Percentiles rank a stretch among this genome's conserved stretches.
phyloP scores from a whole-genome alignment of 371 early-diverging fungal species.

The Mortierella sp. region DNA sequence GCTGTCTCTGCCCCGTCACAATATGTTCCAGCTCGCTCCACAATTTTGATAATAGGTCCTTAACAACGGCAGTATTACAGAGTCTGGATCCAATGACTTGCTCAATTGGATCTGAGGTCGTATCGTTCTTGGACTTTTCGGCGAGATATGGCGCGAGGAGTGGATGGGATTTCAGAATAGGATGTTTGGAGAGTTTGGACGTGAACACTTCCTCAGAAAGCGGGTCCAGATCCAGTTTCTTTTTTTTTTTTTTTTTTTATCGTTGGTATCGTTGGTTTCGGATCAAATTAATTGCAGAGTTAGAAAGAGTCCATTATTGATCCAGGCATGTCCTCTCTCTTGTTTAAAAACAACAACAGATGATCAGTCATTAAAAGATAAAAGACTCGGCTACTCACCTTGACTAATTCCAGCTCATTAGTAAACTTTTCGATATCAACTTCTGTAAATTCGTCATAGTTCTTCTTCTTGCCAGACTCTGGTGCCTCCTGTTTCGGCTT shows the following conservation, averaged over 20 bases:
- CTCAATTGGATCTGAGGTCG: slow-evolving; percentile 1
- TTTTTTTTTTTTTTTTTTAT: too few species aligned
- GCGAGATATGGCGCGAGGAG: slow-evolving; percentile 34
- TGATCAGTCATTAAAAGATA: neutral
- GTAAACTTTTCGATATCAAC: slow-evolving; percentile 38
- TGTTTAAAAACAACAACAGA: neutral
- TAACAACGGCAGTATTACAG: slow-evolving; percentile 35
- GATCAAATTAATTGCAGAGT: too few species aligned
- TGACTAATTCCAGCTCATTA: slow-evolving; percentile 34
- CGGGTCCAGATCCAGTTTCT: slow-evolving; percentile 44
- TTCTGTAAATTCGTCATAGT: slow-evolving; percentile 16
- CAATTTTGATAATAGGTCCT: slow-evolving; percentile 34
- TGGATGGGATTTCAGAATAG: slow-evolving; percentile 34
- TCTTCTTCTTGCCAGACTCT: slow-evolving; percentile 22
- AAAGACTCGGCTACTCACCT: slow-evolving; percentile 18
- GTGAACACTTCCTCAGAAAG: slow-evolving; percentile 38
- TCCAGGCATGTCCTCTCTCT: too few species aligned
- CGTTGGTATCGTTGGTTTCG: too few species aligned
- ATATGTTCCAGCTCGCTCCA: slow-evolving; percentile 48
- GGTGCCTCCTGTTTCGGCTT: slow-evolving; percentile 3
- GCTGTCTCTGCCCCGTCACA: too few species aligned
- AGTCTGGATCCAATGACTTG: slow-evolving; percentile 35
- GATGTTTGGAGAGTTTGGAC: slow-evolving; percentile 34
- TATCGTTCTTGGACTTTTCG: slow-evolving; percentile 15
- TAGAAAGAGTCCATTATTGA: too few species aligned